Conservation (phyloP, 306 rosid genomes). For the Arachis stenosperma region DNA sequence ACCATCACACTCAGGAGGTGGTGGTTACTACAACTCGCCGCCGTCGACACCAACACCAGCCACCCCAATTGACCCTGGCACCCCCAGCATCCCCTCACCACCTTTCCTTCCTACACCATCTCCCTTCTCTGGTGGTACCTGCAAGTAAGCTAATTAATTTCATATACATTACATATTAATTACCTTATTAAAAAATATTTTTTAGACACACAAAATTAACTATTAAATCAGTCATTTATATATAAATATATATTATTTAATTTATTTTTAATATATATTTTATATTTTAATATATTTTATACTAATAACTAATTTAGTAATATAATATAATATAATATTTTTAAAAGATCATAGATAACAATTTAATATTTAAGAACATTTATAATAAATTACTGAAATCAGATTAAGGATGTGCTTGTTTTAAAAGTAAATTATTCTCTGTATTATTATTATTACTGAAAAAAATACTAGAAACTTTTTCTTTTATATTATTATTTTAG, state of each 20-base stretch:
- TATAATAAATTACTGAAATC: background rate
- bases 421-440: too few relatives aligned
- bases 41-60: conserved; percentile 59
- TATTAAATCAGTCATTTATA: background rate
- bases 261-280: too few relatives aligned
- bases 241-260: too few relatives aligned
- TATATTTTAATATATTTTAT: too few relatives aligned
- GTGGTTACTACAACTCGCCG: conserved; percentile 53
- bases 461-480: too few relatives aligned
- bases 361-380: background rate
- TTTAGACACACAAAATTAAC: too few relatives aligned
- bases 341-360: background rate
- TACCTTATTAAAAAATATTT: background rate
- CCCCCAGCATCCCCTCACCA: conserved; percentile 60
- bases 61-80: conserved; percentile 58
- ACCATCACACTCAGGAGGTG: conserved; percentile 53
- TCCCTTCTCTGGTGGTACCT: conserved; percentile 82
- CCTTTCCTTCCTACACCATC: conserved; percentile 71
- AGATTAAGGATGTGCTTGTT: too few relatives aligned
- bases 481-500: too few relatives aligned
- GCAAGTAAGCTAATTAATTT: conserved; percentile 68
- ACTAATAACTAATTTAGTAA: too few relatives aligned
- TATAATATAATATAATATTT: too few relatives aligned
- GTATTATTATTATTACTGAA: too few relatives aligned
- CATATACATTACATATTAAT: background rate